Percentiles rank a stretch among this genome's conserved stretches.
phyloP scores from a whole-genome alignment of 495 filamentous ascomycete genomes.

The Thozetella sp. region DNA sequence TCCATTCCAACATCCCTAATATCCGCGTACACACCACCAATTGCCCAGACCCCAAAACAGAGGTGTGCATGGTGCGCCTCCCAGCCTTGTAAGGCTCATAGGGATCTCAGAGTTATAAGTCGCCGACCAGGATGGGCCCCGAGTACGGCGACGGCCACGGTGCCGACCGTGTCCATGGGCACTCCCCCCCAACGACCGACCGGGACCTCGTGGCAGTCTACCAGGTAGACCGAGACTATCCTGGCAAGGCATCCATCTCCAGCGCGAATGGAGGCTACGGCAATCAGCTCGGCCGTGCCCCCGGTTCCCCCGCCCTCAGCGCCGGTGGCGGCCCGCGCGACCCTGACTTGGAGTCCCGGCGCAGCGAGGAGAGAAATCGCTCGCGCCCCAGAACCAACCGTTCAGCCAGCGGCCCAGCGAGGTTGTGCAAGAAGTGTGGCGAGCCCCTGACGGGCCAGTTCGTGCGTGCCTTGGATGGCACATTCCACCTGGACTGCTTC shows the following conservation, averaged over 20 bases:
- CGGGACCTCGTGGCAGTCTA: constrained; percentile 14
- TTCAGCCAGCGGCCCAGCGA: constrained; percentile 52
- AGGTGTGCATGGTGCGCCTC: background rate
- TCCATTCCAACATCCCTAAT: constrained; percentile 3
- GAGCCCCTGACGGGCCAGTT: constrained; percentile 91
- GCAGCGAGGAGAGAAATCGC: constrained; percentile 49
- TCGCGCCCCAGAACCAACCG: constrained; percentile 43
- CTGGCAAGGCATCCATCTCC: constrained; percentile 33
- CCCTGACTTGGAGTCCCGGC: constrained; percentile 32
- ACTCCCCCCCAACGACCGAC: constrained; percentile 22
- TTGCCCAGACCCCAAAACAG: background rate
- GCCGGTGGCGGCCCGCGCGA: constrained; percentile 26
- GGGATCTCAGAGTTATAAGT: background rate
- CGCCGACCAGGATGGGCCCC: constrained; percentile 25
- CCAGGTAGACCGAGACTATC: constrained; percentile 34
- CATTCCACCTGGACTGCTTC: constrained; percentile 97
- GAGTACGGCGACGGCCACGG: constrained; percentile 32
- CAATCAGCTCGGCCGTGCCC: constrained; percentile 24
- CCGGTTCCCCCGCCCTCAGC: constrained; percentile 41
- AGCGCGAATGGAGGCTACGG: constrained; percentile 36
- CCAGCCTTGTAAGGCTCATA: background rate
- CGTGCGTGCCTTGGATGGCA: constrained; percentile 87
- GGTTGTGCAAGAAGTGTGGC: constrained; percentile 87
- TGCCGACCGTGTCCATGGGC: constrained; percentile 30
- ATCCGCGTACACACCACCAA: background rate